Evolutionary conservation across 305 asterid genomes (phyloP), one percentile per base, ranked within the genome.

Genomic region (Fraxinus nigra): DNA sequence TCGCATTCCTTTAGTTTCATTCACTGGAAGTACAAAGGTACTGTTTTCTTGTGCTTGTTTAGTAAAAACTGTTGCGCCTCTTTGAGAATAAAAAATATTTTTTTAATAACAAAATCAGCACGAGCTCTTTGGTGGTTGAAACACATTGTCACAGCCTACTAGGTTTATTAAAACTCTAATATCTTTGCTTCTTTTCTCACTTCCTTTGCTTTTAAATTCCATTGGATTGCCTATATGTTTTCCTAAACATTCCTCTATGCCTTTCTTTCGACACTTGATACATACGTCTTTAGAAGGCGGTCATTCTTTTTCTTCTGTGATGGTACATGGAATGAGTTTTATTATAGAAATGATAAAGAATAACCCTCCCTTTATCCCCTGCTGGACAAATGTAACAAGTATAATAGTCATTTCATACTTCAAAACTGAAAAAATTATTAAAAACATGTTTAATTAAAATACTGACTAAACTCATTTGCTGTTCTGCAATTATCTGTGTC

Each of bases 11-110:
- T 85, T 96, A 75, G 98, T 96, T 77, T 96, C 99, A 4, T 96
- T 96, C 85, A 96, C 98, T 38, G 99, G 99, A 75, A 96, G 99
- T 86, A 84, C 99, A 85, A 92, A 93, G 97, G 98, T 94, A 89
- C 61, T n/a, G 30, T 54, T 7, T 0, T 6, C 11, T 40, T 37
- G 18, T 28, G 9, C 78, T 69, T 77, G 40, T 76, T 63, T 13
- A 9, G 46, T 38, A 14, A n/a, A 20, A n/a, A 4, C 28, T 33
- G 11, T 63, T 46, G 20, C 37, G 73, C 35, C 16, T 73, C 13
- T 33, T 34, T 3, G 14, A 79, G 43, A 37, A 78, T 56, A 8
- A 56, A 46, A 32, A 7, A 76, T 2, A 65, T 6, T 26, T 67
- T 78, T 78, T 24, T 5, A 72, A 30, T 70, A 16, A 70, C 75